Percentiles rank a stretch among this genome's conserved stretches.
Evolutionary conservation across 805 yeast genomes (phyloP).

Genomic region (Kazachstania viticola): DNA sequence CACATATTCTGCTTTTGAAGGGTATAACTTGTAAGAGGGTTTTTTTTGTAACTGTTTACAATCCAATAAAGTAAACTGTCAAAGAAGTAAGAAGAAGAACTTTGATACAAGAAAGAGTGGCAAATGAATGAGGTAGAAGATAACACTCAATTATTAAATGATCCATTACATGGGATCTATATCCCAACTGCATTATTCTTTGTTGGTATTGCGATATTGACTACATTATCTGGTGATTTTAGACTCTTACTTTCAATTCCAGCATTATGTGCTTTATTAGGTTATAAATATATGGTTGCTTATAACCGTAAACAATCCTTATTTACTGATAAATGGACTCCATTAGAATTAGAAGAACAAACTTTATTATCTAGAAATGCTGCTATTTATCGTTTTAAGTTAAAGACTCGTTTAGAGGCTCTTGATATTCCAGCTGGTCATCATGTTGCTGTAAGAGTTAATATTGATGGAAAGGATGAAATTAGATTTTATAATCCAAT

Average conservation of each 20-base stretch:
- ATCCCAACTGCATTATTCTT: constrained; percentile 55
- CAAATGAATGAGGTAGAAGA: constrained; percentile 1
- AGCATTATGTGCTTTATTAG: constrained; percentile 30
- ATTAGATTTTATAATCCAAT: constrained; percentile 69
- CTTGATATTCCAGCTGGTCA: constrained; percentile 65
- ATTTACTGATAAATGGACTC: constrained; percentile 43
- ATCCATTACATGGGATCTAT: constrained; percentile 65
- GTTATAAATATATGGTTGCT: constrained; percentile 28
- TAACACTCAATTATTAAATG: constrained; percentile 37
- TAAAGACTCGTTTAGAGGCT: constrained; percentile 47
- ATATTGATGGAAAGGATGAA: constrained; percentile 26
- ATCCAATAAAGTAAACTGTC: too few species aligned
- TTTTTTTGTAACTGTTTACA: too few species aligned
- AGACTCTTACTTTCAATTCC: constrained; percentile 24
- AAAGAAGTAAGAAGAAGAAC: too few species aligned
- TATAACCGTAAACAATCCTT: constrained; percentile 34
- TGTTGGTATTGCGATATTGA: constrained; percentile 47
- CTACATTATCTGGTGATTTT: constrained; percentile 28
- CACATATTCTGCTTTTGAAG: too few species aligned
- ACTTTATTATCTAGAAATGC: constrained; percentile 60
- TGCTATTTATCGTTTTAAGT: constrained; percentile 62
- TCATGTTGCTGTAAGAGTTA: constrained; percentile 48
- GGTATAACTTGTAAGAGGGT: too few species aligned
- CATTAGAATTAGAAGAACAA: constrained; percentile 61
- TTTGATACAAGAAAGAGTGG: too few species aligned